A percentile compares a stretch with the other conserved stretches of the same genome.
Conservation (phyloP, 768 basidiomycete species). For the Dioszegia crocea region DNA sequence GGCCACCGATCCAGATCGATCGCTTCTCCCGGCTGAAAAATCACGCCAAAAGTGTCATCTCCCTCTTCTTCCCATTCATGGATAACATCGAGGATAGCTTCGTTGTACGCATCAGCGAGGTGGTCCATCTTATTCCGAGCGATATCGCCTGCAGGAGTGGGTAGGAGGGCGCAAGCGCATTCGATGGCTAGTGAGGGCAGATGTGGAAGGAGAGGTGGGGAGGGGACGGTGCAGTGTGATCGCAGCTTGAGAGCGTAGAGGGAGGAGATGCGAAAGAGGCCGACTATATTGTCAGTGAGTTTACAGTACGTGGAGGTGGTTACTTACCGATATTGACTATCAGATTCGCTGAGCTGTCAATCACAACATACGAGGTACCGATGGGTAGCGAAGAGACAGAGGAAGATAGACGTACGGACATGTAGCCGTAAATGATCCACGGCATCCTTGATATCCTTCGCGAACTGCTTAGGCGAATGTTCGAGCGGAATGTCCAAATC, state of each 20-base stretch:
- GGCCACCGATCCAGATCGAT: constrained; percentile 39
- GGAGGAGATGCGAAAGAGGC: constrained; percentile 37
- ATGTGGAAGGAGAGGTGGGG: constrained; percentile 20
- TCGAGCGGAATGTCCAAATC: constrained; percentile 20
- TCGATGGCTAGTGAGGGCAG: constrained; percentile 36
- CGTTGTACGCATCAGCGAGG: constrained; percentile 37
- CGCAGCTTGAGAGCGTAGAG: constrained; percentile 36
- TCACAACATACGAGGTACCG: too few species aligned
- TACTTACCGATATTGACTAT: constrained; percentile 39
- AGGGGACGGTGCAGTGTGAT: constrained; percentile 20
- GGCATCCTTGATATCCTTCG: constrained; percentile 28
- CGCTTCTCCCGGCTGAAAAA: constrained; percentile 20
- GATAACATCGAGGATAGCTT: constrained; percentile 31
- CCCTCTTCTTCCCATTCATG: constrained; percentile 28
- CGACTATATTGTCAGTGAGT: constrained; percentile 21
- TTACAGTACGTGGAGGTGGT: background rate
- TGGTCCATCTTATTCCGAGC: constrained; percentile 42
- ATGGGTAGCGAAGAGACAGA: background rate
- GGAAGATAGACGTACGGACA: constrained; percentile 24
- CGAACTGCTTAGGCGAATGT: constrained; percentile 37
- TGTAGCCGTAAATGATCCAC: constrained; percentile 30
- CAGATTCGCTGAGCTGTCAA: constrained; percentile 24
- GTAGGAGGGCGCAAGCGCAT: constrained; percentile 42
- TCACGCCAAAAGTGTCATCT: constrained; percentile 25
- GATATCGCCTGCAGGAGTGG: constrained; percentile 40